Percentiles rank a stretch among this genome's conserved stretches.
Conservation (phyloP, 495 filamentous ascomycete genomes). For the Neurospora hispaniola region DNA sequence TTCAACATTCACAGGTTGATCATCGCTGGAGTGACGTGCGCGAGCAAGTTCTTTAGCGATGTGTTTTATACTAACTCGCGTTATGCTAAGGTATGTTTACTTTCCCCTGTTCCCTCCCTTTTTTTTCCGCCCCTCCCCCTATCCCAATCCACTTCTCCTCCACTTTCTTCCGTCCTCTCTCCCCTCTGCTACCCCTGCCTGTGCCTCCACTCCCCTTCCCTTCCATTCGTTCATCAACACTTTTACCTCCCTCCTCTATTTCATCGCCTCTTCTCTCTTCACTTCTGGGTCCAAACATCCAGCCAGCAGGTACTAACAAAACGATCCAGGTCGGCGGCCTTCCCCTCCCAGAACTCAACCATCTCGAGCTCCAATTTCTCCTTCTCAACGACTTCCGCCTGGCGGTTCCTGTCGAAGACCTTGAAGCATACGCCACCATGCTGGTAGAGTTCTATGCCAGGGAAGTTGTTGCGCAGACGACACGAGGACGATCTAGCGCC, state of each 20-base stretch:
- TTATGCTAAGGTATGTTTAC: slow-evolving; percentile 81
- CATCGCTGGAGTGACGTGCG: slow-evolving; percentile 95
- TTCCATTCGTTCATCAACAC: background rate
- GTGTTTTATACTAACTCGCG: slow-evolving; percentile 98
- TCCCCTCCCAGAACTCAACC: slow-evolving; percentile 92
- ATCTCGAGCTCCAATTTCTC: slow-evolving; percentile 93
- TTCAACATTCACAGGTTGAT: slow-evolving; percentile 98
- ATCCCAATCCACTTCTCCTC: background rate
- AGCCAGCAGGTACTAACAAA: background rate
- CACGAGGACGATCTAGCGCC: slow-evolving; percentile 4
- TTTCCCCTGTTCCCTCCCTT: background rate
- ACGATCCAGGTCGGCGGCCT: slow-evolving; percentile 75
- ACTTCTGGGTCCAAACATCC: background rate
- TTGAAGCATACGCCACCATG: slow-evolving; percentile 98
- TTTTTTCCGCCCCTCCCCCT: background rate
- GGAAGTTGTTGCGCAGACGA: slow-evolving; percentile 62
- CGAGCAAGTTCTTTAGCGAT: slow-evolving; percentile 99
- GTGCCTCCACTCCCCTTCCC: background rate
- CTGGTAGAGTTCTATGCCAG: slow-evolving; percentile 95
- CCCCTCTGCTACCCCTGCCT: background rate
- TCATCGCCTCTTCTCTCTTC: no score
- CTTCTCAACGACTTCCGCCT: slow-evolving; percentile 95
- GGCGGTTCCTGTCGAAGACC: slow-evolving; percentile 84
- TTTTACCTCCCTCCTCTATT: background rate
- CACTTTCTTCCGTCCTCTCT: background rate